phyloP scores from a whole-genome alignment of 2,329 filamentous ascomycete species.

The Cadophora malorum region DNA sequence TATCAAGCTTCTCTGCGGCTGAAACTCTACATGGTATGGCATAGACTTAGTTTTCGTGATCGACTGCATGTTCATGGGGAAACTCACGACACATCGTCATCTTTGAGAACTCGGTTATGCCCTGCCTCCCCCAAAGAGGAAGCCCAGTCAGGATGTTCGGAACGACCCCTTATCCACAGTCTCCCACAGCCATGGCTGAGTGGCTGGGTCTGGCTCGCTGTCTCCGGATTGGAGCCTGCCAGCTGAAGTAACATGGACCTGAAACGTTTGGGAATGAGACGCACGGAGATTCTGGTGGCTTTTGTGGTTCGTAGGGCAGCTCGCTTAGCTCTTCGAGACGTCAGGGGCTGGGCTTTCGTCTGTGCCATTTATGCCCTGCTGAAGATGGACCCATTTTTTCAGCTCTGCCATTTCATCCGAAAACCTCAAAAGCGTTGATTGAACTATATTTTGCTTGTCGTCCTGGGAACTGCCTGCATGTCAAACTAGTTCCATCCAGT shows the following conservation, averaged over 20 bases:
- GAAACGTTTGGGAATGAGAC: slow-evolving; percentile 21
- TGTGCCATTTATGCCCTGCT: slow-evolving; percentile 17
- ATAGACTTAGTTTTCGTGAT: slow-evolving; percentile 16
- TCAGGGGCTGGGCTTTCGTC: slow-evolving; percentile 15
- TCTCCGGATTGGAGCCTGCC: slow-evolving; percentile 13
- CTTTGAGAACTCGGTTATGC: slow-evolving; percentile 10
- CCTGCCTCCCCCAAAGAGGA: neutral
- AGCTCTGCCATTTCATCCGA: slow-evolving; percentile 9
- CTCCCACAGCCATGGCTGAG: neutral
- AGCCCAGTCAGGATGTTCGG: slow-evolving; percentile 17
- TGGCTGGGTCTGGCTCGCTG: neutral
- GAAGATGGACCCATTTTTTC: neutral
- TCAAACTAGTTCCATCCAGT: neutral
- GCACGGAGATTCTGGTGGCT: neutral
- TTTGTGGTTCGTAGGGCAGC: slow-evolving; percentile 11
- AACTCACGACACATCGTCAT: slow-evolving; percentile 6
- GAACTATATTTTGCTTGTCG: neutral
- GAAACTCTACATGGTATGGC: slow-evolving; percentile 16
- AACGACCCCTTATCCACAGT: slow-evolving; percentile 1
- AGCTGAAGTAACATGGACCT: slow-evolving; percentile 9
- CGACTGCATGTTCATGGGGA: slow-evolving; percentile 18
- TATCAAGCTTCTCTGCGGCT: slow-evolving; percentile 7
- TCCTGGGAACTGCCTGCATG: slow-evolving; percentile 7
- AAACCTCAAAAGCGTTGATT: slow-evolving; percentile 5
- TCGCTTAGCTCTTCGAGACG: slow-evolving; percentile 17